Evolutionary conservation across 1,284 basidiomycete species (phyloP), one percentile per base, ranked within the genome.

Genomic region (Marasmius fiardii): DNA sequence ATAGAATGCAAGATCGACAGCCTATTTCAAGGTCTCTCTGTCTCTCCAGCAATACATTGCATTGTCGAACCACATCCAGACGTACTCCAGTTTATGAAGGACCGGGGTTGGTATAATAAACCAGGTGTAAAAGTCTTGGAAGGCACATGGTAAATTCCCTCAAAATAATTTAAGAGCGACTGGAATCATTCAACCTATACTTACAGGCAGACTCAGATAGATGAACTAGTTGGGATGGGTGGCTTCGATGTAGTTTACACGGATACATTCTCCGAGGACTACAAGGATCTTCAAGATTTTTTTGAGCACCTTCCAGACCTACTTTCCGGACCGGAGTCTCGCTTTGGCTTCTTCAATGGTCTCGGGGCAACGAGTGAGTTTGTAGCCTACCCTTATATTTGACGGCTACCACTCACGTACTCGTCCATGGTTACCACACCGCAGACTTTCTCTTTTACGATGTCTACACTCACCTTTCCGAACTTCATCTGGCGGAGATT

Each of bases 341-440:
- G 86, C n/a, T 93, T 96, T 69, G 90, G 93, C 56, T 99, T 98
- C 74, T 99, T 98, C 81, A 94, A 99, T 68, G 96, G 96, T 4
- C 80, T 99, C 1, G 97, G 93, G 16, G 96, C 94, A 21, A 98
- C 95, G 8, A 95, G 95, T 93, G 67, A 63, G 76, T 66, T 7
- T 41, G 28, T 28, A 28, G 28, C 14, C 44, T 51, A 53, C 52
- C 34, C 26, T 43, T 14, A 39, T 24, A 61, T 33, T 53, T 56
- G 41, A 52, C 58, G 8, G 56, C 63, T 48, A 18, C 52, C 59
- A 7, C 33, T 35, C 44, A 12, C 39, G n/a, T n/a, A n/a, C n/a
- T n/a, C n/a, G n/a, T n/a, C n/a, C 21, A 52, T 54, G 28, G 28
- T 31, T 31, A 31, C 28, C 10, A 10, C 5, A 10, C 33, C 23